Percentiles rank a stretch among this genome's conserved stretches.
These are phyloP conservation scores for Strobilomyces echinocephalus DNA, from an alignment of 768 basidiomycete genomes.

Conservation along the genomic window DNA sequence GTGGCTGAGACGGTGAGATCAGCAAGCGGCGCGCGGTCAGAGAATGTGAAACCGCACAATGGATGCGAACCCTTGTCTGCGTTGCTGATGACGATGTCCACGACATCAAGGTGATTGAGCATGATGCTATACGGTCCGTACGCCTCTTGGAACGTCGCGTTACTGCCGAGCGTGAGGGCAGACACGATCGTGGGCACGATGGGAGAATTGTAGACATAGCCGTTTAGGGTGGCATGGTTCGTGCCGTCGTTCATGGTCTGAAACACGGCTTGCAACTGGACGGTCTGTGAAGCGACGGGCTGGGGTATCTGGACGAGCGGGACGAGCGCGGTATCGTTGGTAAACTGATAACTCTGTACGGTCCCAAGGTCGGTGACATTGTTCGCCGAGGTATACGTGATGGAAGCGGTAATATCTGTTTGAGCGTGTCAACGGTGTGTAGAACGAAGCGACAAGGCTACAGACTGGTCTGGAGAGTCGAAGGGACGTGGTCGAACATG, in stretches of 20 bases:
- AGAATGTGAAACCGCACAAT: slow-evolving; percentile 50
- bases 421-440: background rate
- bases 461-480: slow-evolving; percentile 68
- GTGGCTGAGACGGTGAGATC: slow-evolving; percentile 51
- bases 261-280: slow-evolving; percentile 72
- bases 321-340: slow-evolving; percentile 64
- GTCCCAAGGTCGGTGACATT: slow-evolving; percentile 49
- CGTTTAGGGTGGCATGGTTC: slow-evolving; percentile 76
- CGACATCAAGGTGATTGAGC: slow-evolving; percentile 65
- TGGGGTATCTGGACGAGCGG: slow-evolving; percentile 55
- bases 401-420: slow-evolving; percentile 75
- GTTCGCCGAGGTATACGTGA: slow-evolving; percentile 63
- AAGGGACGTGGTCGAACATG: slow-evolving; percentile 87
- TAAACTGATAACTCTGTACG: slow-evolving; percentile 53
- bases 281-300: slow-evolving; percentile 47
- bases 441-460: slow-evolving; percentile 4
- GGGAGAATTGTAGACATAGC: slow-evolving; percentile 62
- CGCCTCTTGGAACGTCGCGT: slow-evolving; percentile 59
- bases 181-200: slow-evolving; percentile 76
- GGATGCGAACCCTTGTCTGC: slow-evolving; percentile 74
- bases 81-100: slow-evolving; percentile 76
- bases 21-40: background rate
- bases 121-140: slow-evolving; percentile 82
- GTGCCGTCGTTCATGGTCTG: slow-evolving; percentile 84
- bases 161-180: slow-evolving; percentile 66